Evolutionary conservation across 768 basidiomycete species (phyloP), one percentile per base, ranked within the genome.

Genomic region (Lactarius hengduanensis): DNA sequence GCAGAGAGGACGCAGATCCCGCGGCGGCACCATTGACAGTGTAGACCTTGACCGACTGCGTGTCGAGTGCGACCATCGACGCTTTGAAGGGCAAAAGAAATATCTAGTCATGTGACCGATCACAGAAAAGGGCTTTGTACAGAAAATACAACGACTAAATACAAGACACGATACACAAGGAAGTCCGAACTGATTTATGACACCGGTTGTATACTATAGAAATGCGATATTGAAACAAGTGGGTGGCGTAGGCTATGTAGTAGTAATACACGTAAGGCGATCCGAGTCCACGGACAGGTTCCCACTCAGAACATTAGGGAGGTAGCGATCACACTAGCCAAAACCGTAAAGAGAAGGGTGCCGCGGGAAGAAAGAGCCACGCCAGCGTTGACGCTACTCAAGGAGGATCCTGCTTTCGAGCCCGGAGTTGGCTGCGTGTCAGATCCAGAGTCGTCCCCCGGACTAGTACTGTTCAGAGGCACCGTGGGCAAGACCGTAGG

Each of bases 11-110:
- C 1, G 94, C 91, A 0, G 93, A 93, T 10, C 92, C 90, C 1
- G 91, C 85, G 6, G 90, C 84, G 11, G 93, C 88, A 22, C 96
- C 96, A 73, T 98, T 98, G 72, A 98, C 95, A 26, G 95, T 97
- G 80, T 98, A 98, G 45, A 96, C 92, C 76, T 90, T 93, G 69
- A 90, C 87, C 62, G 80, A 74, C 70, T 73, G 77, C 59, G 79
- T 74, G 66, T 80, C 80, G 15, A 72, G 45, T 38, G 64, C 63
- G 28, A 62, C 62, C 60, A 65, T 62, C 41, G 40, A 16, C 5
- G 30, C 30, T 32, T 32, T 32, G 30, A 32, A 32, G 4, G 16
- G 40, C 5, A 41, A 16, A 15, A 20, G 13, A 28, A 15, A 53
- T 26, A 13, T 53, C 50, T 26, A 16, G 50, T 53, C 50, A 53